Evolutionary conservation across 495 filamentous ascomycete genomes (phyloP), one percentile per base, ranked within the genome.

Genomic region (Pseudevernia furfuracea): DNA sequence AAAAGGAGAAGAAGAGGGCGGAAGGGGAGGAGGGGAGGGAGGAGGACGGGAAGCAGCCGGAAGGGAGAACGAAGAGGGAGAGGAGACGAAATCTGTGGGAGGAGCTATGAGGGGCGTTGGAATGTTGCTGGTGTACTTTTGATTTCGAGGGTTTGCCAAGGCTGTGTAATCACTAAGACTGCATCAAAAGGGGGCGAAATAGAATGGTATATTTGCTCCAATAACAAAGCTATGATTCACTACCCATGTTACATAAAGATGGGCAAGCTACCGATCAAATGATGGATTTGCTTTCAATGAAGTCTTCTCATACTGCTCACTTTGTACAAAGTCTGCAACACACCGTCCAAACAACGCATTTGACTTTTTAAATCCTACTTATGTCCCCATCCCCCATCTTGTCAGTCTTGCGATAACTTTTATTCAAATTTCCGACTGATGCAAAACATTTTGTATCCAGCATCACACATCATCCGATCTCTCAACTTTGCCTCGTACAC

Each of bases 81-180:
- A 6, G 61, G 30, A 58, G 19, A 9, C 36, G 41, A n/a, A 53
- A 63, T 37, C 19, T 63, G 17, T 63, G 52, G 61, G 61, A 63
- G 39, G 61, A 63, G 52, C n/a, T 63, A 30, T 63, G 39, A 62
- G 32, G 34, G 11, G 19, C 7, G 9, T 59, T 39, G 37, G 14
- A 28, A 34, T 28, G 36, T 4, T 37, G 30, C 55, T 58, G 46
- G n/a, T 48, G n/a, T 25, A 48, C 19, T n/a, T 46, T 23, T 48
- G 9, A 25, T 25, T 12, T 5, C 14, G 23, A 25, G n/a, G n/a
- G 9, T 48, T 25, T 48, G 43, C 43, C 3, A 46, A 48, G 46
- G 9, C 9, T 25, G 25, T 25, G 46, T 25, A 3, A 3, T 23
- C 8, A 7, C 19, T 46, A 6, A 21, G 9, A 48, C 14, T 23